Percentiles rank a stretch among this genome's conserved stretches.
Conservation (phyloP, 192 early-diverging fungal species). For the Mortierella antarctica region DNA sequence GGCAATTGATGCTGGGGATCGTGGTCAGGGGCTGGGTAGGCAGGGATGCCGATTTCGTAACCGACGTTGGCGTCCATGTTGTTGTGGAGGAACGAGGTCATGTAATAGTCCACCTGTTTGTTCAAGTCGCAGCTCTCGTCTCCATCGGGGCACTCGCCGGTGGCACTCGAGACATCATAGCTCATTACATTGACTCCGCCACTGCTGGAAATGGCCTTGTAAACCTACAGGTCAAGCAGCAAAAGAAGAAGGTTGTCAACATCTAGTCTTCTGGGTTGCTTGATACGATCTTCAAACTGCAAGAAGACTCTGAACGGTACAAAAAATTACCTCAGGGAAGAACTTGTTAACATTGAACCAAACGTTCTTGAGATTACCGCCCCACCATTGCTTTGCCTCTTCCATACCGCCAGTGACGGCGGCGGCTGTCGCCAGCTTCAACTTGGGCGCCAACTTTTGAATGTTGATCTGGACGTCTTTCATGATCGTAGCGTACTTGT, state of each 20-base stretch:
- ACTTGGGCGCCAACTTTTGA: not conserved
- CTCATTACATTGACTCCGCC: slow-evolving; percentile 52
- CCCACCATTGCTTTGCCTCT: not conserved
- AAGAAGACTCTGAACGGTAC: no score
- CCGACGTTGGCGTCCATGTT: slow-evolving; percentile 37
- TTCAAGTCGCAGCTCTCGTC: slow-evolving; percentile 26
- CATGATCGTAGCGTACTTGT: slow-evolving; percentile 13
- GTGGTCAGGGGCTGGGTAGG: slow-evolving; percentile 38
- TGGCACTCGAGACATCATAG: slow-evolving; percentile 47
- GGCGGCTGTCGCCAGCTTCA: slow-evolving; percentile 2
- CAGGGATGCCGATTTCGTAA: slow-evolving; percentile 51
- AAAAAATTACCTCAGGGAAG: not conserved
- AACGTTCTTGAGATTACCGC: slow-evolving; percentile 6
- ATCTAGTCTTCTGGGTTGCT: no score
- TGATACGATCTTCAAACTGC: no score
- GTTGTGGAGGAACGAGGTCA: slow-evolving; percentile 40
- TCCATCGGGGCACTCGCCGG: slow-evolving; percentile 35
- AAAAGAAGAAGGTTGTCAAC: no score
- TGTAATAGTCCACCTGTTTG: slow-evolving; percentile 49
- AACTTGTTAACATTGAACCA: slow-evolving; percentile 7
- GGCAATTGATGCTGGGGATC: slow-evolving; percentile 48
- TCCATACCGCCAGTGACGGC: not conserved
- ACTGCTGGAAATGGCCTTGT: slow-evolving; percentile 29
- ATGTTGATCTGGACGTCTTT: slow-evolving; percentile 2
- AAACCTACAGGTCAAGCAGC: not conserved